Evolutionary conservation across 371 early-diverging fungal species (phyloP), one percentile per base, ranked within the genome.

Genomic region (Mucor sp.): DNA sequence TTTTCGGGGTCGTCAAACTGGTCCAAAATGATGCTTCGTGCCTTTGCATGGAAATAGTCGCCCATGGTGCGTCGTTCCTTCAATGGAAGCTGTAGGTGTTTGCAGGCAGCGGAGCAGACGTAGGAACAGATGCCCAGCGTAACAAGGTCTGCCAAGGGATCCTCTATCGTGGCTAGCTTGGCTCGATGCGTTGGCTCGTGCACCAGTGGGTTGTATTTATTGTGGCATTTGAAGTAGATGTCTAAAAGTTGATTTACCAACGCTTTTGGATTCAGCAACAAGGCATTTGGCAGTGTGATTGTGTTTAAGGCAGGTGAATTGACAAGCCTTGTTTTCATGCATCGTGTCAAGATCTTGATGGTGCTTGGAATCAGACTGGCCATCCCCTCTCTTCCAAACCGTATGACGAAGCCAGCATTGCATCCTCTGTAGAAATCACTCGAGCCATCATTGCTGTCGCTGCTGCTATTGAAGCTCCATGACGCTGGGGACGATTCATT

Each of bases 1-100:
- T 68, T 72, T 2, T 72, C 72, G 1, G 53, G 39, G 1, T 37
- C 6, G 28, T 72, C 72, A 37, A 72, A 72, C n/a, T 72, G 72
- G 17, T 72, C 72, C 15, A 67, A 9, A 3, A 72, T 21, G n/a
- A 56, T 56, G n/a, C 53, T 55, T 43, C 58, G 64, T 32, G 68
- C 67, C 15, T 62, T 60, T 12, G 27, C 23, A 30, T 60, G 60
- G 55, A 67, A 71, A 28, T 55, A 67, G 23, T 71, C 72, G 17
- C 55, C 60, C 61, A 71, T 57, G 11, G 47, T 57, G 15, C 53
- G 47, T 60, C 53, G 33, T 53, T 67, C 61, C 30, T n/a, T 43
- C 1, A 43, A 25, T 12, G 27, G 11, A 28, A 48, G 58, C 0
- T 14, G 35, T 7, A 68, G 19, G 50, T 72, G 68, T 14, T 32